Evolutionary conservation across 2,329 filamentous ascomycete genomes (phyloP), one percentile per base, ranked within the genome.

Genomic region (Aspergillus sergii): DNA sequence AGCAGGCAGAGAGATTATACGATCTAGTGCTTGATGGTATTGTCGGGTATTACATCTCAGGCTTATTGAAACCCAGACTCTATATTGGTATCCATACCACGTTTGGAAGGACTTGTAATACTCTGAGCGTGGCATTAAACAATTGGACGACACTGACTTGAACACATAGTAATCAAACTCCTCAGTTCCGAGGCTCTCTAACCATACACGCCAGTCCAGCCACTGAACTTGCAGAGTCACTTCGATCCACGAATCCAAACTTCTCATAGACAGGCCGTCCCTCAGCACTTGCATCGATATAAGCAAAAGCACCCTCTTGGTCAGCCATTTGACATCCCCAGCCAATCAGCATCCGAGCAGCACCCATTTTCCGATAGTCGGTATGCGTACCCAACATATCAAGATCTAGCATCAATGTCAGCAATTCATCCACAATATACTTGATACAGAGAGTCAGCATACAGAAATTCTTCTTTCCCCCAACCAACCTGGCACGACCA

Each of bases 391-490:
- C 16, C 14, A 51, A 2, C 48, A 32, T 34, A 32, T 51, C 48
- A 4, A 51, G 28, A 51, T 51, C 48, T 51, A n/a, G 3, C 9
- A 21, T 14, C 12, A 4, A 28, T 19, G 23, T 48, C 45, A 48
- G 45, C 23, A 2, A 28, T 16, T 36, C 34, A 14, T 16, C 12
- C 34, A 16, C 5, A 0, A 16, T 5, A 0, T 36, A 36, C 5
- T 36, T 36, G 1, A 36, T 6, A 14, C 6, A 36, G 34, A 16
- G 7, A 19, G 3, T 4, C 14, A 1, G 32, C 26, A 10, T 30
- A 51, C 46, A 51, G 3, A 51, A 51, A n/a, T 51, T 51, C 46
- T 51, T 51, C 16, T 21, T 34, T 23, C 48, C 48, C 16, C 48
- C 48, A 34, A 34, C 48, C 10, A 51, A 19, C 0, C 48, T 32